A percentile compares a stretch with the other conserved stretches of the same genome.
Evolutionary conservation across 768 basidiomycete genomes (phyloP).

Genomic region (Collybia sp.): DNA sequence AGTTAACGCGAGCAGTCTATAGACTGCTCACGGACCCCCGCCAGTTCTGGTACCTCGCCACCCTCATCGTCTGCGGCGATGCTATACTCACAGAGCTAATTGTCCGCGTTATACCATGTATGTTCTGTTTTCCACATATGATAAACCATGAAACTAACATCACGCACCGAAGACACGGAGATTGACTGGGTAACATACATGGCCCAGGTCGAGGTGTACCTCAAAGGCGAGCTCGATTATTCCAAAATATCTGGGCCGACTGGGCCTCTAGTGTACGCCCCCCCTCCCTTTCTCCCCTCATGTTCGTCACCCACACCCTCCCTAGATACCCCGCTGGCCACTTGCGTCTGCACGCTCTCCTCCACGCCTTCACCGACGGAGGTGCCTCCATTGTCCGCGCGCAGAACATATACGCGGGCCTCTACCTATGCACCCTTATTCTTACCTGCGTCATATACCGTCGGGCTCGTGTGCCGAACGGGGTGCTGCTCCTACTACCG

Average conservation of each 20-base stretch:
- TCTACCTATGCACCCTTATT: slow-evolving; percentile 68
- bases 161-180: slow-evolving; percentile 73
- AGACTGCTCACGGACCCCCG: slow-evolving; percentile 44
- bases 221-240: slow-evolving; percentile 83
- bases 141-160: slow-evolving; percentile 5
- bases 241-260: slow-evolving; percentile 81
- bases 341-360: slow-evolving; percentile 71
- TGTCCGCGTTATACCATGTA: slow-evolving; percentile 80
- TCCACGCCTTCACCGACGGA: slow-evolving; percentile 59
- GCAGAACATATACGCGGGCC: slow-evolving; percentile 71
- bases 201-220: slow-evolving; percentile 74
- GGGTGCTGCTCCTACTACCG: slow-evolving; percentile 65
- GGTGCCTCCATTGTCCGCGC: slow-evolving; percentile 58
- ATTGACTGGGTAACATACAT: slow-evolving; percentile 99
- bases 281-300: slow-evolving; percentile 1
- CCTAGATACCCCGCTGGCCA: slow-evolving; percentile 93
- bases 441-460: slow-evolving; percentile 68
- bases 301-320: slow-evolving; percentile 1
- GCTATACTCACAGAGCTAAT: slow-evolving; percentile 74
- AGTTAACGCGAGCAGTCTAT: slow-evolving; percentile 3
- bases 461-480: slow-evolving; percentile 62
- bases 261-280: slow-evolving; percentile 82
- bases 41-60: slow-evolving; percentile 67
- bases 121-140: slow-evolving; percentile 22
- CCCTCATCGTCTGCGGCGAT: slow-evolving; percentile 69